phyloP scores from a whole-genome alignment of 192 early-diverging fungal species.

The Dissophora ornata region DNA sequence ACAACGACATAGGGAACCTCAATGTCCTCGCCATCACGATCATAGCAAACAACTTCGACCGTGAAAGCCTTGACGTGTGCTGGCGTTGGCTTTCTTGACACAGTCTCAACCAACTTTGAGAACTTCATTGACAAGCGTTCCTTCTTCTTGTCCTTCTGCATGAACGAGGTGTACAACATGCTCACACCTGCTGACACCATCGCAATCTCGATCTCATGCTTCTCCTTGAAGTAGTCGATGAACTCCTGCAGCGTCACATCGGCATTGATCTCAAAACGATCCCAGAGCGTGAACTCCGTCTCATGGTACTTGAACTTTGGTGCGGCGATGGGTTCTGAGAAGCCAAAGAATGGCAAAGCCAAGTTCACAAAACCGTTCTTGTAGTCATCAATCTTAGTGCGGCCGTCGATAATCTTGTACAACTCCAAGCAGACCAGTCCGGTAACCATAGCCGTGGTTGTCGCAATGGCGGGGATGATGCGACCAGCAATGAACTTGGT shows the following conservation, averaged over 20 bases:
- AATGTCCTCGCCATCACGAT: constrained; percentile 90
- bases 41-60: constrained; percentile 90
- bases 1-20: constrained; percentile 66
- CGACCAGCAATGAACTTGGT: constrained; percentile 93
- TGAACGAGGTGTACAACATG: constrained; percentile 94
- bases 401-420: constrained; percentile 90
- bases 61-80: constrained; percentile 86
- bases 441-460: constrained; percentile 95
- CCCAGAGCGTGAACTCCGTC: constrained; percentile 92
- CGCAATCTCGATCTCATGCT: constrained; percentile 88
- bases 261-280: constrained; percentile 87
- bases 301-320: constrained; percentile 91
- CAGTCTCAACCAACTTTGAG: constrained; percentile 80
- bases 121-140: constrained; percentile 87
- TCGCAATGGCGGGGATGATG: constrained; percentile 93
- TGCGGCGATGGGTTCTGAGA: constrained; percentile 97
- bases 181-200: constrained; percentile 93
- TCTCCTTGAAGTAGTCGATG: constrained; percentile 82
- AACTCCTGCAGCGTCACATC: constrained; percentile 93
- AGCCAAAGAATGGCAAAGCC: constrained; percentile 98
- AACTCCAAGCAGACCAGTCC: constrained; percentile 98
- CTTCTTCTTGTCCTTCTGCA: constrained; percentile 86
- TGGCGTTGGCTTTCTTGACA: constrained; percentile 90
- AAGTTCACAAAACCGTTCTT: constrained; percentile 99
- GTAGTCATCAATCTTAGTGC: constrained; percentile 91